Conservation (phyloP, 257 asterid species). For the Solanum chiquidenum region DNA sequence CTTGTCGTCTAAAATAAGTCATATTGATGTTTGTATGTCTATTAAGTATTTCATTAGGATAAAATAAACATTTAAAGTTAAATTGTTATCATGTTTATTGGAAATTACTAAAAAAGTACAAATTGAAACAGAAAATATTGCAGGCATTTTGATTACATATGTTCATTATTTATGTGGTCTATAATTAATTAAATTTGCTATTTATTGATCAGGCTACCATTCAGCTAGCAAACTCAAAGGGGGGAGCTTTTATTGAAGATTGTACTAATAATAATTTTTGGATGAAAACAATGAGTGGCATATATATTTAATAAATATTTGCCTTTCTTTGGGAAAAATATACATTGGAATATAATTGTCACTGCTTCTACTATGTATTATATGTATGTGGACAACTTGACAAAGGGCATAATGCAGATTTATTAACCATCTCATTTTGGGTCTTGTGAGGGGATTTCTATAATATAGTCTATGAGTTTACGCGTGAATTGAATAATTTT, state of each 20-base stretch:
- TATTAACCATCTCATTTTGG: neutral
- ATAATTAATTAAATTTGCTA: neutral
- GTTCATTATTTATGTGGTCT: neutral
- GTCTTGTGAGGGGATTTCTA: neutral
- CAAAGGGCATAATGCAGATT: neutral
- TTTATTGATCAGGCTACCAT: slow-evolving; percentile 7
- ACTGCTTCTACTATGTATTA: neutral
- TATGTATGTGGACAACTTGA: neutral
- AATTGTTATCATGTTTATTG: neutral
- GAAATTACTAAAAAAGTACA: too few relatives aligned
- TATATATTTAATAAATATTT: neutral
- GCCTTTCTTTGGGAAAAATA: neutral
- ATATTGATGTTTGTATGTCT: neutral
- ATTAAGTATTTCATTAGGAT: neutral
- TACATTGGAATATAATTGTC: neutral
- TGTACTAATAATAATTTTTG: neutral
- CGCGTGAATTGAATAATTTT: neutral
- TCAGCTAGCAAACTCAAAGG: slow-evolving; percentile 1
- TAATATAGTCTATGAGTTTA: neutral
- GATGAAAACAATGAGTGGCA: neutral
- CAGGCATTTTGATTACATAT: neutral
- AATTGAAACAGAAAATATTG: too few relatives aligned
- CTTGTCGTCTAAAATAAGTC: too few relatives aligned
- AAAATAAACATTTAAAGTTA: too few relatives aligned
- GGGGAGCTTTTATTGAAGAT: neutral